Evolutionary conservation across 2,329 filamentous ascomycete genomes (phyloP), one percentile per base, ranked within the genome.

Genomic region (Fusarium sp.): DNA sequence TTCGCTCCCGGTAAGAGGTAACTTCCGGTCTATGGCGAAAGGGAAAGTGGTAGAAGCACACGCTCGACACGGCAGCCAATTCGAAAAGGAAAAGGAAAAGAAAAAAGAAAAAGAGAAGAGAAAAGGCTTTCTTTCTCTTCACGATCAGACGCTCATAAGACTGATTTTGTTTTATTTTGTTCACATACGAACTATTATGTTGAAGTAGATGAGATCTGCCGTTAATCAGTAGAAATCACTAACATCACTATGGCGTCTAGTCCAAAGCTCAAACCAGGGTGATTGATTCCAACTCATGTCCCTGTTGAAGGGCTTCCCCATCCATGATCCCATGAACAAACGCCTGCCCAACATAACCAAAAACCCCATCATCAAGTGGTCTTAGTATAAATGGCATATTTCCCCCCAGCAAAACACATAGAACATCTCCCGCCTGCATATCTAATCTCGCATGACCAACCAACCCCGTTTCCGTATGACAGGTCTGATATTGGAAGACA

Each of bases 231-330:
- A 3, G 20, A 10, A 0, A 58, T 18, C 13, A 35, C 18, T 20
- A 20, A 10, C 17, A 42, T 42, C 15, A 12, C 2, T 14, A 36
- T 54, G 10, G 11, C 47, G 22, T 26, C 9, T 1, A 4, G 6
- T n/a, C n/a, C 11, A 26, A 22, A 38, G 7, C 6, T 56, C 18
- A 84, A 79, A 6, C 83, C 14, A 51, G n/a, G 1, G 17, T 41
- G n/a, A 69, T 51, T 42, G 48, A 56, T 6, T 56, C 20, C 15
- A 41, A n/a, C 6, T 49, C 63, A 13, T 20, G 5, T n/a, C 28
- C 58, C 31, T 65, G 49, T 41, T 63, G 36, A 52, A 70, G 26
- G 20, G 41, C n/a, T 18, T 58, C 41, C 3, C 52, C n/a, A 18
- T 70, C 38, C 36, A 59, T 59, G 5, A 69, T 65, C 10, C 33